A percentile compares a stretch with the other conserved stretches of the same genome.
phyloP scores from a whole-genome alignment of 805 yeast species.

The Saturnispora silvae region DNA sequence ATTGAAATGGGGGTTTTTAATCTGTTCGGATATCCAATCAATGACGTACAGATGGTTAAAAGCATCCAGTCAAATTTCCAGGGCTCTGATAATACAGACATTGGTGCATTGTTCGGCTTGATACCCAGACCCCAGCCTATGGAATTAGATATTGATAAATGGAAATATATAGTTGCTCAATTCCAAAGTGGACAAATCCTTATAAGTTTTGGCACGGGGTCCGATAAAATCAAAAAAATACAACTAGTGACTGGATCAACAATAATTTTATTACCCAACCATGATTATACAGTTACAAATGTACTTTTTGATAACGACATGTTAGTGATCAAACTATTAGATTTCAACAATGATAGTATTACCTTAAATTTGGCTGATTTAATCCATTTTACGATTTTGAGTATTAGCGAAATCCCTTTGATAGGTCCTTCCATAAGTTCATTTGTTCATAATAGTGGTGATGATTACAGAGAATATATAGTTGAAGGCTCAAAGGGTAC shows the following conservation, averaged over 20 bases:
- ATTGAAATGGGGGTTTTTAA: too few relatives aligned
- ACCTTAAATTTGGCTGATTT: neutral
- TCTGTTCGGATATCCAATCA: too few relatives aligned
- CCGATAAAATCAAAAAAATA: neutral
- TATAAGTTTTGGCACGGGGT: slow-evolving; percentile 6
- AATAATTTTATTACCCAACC: slow-evolving; percentile 4
- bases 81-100: slow-evolving; percentile 6
- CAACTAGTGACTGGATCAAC: neutral
- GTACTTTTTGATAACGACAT: neutral
- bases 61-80: too few relatives aligned
- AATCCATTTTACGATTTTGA: slow-evolving; percentile 4
- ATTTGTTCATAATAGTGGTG: neutral
- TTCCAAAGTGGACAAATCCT: slow-evolving; percentile 1
- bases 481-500: neutral
- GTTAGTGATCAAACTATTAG: slow-evolving; percentile 2
- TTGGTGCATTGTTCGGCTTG: slow-evolving; percentile 1
- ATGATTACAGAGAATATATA: neutral
- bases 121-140: slow-evolving; percentile 3
- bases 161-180: too few relatives aligned
- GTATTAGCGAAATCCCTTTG: slow-evolving; percentile 1
- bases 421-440: neutral
- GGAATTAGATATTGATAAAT: neutral
- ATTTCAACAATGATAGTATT: neutral
- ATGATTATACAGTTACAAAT: slow-evolving; percentile 5
- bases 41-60: too few relatives aligned